Evolutionary conservation across 2,329 filamentous ascomycete species (phyloP), one percentile per base, ranked within the genome.

Genomic region (Fusarium sp.): DNA sequence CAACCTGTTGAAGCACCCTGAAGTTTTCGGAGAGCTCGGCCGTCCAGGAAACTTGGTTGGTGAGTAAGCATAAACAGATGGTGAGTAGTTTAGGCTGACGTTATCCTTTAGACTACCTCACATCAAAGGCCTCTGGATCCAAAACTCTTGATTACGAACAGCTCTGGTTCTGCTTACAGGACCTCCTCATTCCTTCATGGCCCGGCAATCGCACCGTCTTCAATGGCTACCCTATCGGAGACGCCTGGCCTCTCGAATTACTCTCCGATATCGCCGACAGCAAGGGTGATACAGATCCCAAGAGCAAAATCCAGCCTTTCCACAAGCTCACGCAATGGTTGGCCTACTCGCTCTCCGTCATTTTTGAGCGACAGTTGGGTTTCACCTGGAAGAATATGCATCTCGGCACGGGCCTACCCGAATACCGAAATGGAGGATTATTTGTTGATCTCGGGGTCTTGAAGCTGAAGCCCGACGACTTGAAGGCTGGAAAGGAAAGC

Each of bases 311-410:
- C 18, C 84, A 87, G 10, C 87, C 87, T 0, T 88, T 88, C 76
- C 89, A 90, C 77, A 90, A 90, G 71, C 85, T 93, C 14, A 93
- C 91, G 0, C 91, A 93, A 78, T 93, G 91, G 92, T 86, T 94
- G 11, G 88, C 88, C 4, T 94, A 94, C 80, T 93, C 91, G 0
- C 83, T 94, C 13, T 93, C 92, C 83, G 91, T 93, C 8, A 88
- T 89, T 0, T 90, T 91, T 74, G 83, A 86, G 53, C 84, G 85
- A 5, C 79, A 90, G 2, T 81, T 91, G 15, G 83, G 83, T 3
- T 83, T 86, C 20, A 81, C 85, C 18, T 89, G 89, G 81, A 83
- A 81, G 14, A 89, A 88, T 41, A 80, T 83, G 6, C 83, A 88
- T 26, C 85, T 91, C 0, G 85, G 91, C 14, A 94, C 92, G 0